Conservation (phyloP, 129 eudicot genomes). For the Arctium minus region DNA sequence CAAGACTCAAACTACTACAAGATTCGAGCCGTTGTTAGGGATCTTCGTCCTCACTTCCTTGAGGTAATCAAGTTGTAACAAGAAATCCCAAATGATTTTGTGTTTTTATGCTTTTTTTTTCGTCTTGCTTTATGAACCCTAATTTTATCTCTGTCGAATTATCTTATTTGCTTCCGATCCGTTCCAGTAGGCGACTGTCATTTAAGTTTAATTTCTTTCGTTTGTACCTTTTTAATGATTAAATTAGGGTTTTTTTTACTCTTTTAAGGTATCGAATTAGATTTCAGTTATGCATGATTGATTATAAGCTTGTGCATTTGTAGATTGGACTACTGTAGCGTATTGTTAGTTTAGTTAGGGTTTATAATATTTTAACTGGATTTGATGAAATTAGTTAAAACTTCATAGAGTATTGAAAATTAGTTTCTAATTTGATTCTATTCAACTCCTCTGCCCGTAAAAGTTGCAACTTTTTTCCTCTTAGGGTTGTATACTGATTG, state of each 20-base stretch:
- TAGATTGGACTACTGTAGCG: not conserved
- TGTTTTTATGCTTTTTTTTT: not conserved
- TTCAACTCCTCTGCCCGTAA: not conserved
- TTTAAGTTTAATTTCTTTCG: not conserved
- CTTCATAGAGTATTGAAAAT: not conserved
- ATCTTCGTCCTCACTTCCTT: conserved; percentile 81
- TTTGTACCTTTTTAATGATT: not conserved
- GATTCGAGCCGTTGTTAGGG: conserved; percentile 58
- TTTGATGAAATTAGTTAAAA: not conserved
- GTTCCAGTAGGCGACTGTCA: not conserved
- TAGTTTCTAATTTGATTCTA: not conserved
- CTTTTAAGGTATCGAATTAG: not conserved
- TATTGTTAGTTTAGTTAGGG: not conserved
- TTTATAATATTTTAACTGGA: not conserved
- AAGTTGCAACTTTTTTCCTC: not conserved
- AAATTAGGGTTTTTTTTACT: not conserved
- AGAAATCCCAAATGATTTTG: not conserved
- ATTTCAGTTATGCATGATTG: not conserved
- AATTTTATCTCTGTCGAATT: conserved; percentile 9
- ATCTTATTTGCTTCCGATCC: not conserved
- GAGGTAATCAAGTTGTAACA: conserved; percentile 40
- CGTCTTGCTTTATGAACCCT: conserved; percentile 6
- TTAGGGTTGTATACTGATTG: not conserved
- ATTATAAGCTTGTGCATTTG: not conserved
- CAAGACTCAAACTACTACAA: conserved; percentile 61